Base-by-base conservation (phyloP, 768 basidiomycete genomes). In the Gloeostereum incarnatum region DNA sequence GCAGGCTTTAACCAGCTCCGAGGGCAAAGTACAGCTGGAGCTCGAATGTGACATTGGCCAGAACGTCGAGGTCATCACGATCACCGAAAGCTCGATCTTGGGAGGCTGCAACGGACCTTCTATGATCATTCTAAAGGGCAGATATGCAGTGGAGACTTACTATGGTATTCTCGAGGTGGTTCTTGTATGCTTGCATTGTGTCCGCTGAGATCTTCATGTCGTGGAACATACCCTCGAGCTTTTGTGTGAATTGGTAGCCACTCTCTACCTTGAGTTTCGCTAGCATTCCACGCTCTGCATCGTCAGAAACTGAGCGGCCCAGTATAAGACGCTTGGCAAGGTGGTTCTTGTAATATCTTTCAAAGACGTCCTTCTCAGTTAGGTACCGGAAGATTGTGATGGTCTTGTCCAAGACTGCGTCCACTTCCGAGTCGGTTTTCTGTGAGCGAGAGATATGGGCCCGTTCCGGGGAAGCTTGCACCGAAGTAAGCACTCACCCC, bases 371-470 rank as follows among this genome's bases (percentile, higher is more conserved):
- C 60, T 98, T 98, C 59, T 98, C 93, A 2, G 78, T 71, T 41
- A 98, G 69, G 62, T 79, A 99, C 35, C 94, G 75, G 74, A 99
- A 99, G 20, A 98, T 76, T 2, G 81, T 87, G 57, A 97, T 96
- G 0, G 96, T 93, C 63, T 96, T 97, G 53, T 97, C 94, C 43
- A 99, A 64, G 4, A 94, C 75, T 23, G 58, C 56, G 49, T 98
- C 94, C 36, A 98, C 81, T 52, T 99, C 96, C 14, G 71, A 66
- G 42, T 98, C 96, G 19, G 87, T 78, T 93, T 96, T 97, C 96
- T 97, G 51, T 1, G 20, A 31, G 11, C 22, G 25, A 16, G 18
- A 23, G 45, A 13, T 41, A 24, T 41, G 33, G 41, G 44, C 27
- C 42, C 41, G 18, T 14, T 19, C 27, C 10, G 20, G 16, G 7